Conservation (phyloP, 192 early-diverging fungal genomes). For the Umbelopsis vinacea region DNA sequence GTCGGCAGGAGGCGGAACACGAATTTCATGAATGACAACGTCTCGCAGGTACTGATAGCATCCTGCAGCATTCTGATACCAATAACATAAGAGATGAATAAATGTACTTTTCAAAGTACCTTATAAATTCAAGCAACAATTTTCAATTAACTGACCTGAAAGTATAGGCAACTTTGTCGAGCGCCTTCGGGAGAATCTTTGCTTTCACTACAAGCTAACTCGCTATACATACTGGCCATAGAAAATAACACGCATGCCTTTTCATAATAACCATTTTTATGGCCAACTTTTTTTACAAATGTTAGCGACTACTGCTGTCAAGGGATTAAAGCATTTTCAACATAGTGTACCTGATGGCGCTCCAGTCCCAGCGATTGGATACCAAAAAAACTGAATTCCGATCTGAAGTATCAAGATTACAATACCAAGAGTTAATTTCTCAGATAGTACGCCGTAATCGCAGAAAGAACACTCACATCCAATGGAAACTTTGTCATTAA, state of each 20-base stretch:
- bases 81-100: background rate
- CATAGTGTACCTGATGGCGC: constrained; percentile 48
- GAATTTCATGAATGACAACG: constrained; percentile 65
- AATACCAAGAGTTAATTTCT: background rate
- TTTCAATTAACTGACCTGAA: constrained; percentile 59
- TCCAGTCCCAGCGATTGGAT: constrained; percentile 62
- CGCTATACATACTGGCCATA: constrained; percentile 82
- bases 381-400: constrained; percentile 73
- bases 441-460: background rate
- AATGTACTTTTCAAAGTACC: background rate
- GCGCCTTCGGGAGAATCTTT: constrained; percentile 74
- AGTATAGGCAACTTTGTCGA: constrained; percentile 74
- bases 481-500: constrained; percentile 84
- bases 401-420: constrained; percentile 41
- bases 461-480: constrained; percentile 65
- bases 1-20: constrained; percentile 65
- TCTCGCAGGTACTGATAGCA: constrained; percentile 67
- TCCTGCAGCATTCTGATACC: constrained; percentile 74
- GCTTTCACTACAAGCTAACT: constrained; percentile 72
- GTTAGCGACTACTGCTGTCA: background rate
- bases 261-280: constrained; percentile 78
- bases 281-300: constrained; percentile 45
- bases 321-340: background rate
- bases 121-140: background rate
- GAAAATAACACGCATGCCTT: constrained; percentile 84